Evolutionary conservation across 495 filamentous ascomycete species (phyloP).

Genomic region (Echria macrotheca): DNA sequence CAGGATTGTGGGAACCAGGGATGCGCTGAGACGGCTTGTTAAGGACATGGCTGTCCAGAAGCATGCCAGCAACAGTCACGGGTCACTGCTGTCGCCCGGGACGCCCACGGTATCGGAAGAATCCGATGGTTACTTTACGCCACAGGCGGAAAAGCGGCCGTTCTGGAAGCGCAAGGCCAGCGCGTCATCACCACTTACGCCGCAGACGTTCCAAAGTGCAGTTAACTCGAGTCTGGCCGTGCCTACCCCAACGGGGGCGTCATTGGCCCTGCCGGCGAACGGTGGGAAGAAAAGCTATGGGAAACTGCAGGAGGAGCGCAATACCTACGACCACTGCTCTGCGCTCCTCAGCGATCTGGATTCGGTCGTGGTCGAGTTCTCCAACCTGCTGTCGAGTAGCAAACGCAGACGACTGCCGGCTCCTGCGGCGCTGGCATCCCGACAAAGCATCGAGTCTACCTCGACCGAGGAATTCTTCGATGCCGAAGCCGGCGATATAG

Average conservation of each 20-base stretch:
- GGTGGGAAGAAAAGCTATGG: slow-evolving; percentile 26
- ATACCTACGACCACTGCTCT: slow-evolving; percentile 71
- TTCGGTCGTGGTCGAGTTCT: slow-evolving; percentile 73
- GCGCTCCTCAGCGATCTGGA: slow-evolving; percentile 79
- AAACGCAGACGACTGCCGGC: slow-evolving; percentile 65
- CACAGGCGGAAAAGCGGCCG: slow-evolving; percentile 43
- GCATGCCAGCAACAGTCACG: slow-evolving; percentile 19
- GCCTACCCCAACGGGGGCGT: slow-evolving; percentile 42
- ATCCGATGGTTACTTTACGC: slow-evolving; percentile 39
- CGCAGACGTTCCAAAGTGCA: slow-evolving; percentile 41
- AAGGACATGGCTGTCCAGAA: slow-evolving; percentile 72
- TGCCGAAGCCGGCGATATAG: slow-evolving; percentile 64
- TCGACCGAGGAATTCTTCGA: slow-evolving; percentile 91
- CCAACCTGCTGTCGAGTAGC: slow-evolving; percentile 65
- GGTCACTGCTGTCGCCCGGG: slow-evolving; percentile 34
- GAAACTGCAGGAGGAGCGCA: slow-evolving; percentile 46
- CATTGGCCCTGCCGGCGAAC: slow-evolving; percentile 29
- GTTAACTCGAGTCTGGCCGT: slow-evolving; percentile 55
- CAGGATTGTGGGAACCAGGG: slow-evolving; percentile 77
- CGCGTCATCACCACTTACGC: slow-evolving; percentile 29
- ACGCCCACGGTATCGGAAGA: slow-evolving; percentile 39
- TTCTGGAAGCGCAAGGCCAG: slow-evolving; percentile 93
- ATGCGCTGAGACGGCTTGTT: slow-evolving; percentile 78
- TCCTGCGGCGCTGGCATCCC: slow-evolving; percentile 46
- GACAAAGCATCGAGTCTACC: slow-evolving; percentile 69